phyloP scores from a whole-genome alignment of 164 flowering plant species.

The Warburgia ugandensis region DNA sequence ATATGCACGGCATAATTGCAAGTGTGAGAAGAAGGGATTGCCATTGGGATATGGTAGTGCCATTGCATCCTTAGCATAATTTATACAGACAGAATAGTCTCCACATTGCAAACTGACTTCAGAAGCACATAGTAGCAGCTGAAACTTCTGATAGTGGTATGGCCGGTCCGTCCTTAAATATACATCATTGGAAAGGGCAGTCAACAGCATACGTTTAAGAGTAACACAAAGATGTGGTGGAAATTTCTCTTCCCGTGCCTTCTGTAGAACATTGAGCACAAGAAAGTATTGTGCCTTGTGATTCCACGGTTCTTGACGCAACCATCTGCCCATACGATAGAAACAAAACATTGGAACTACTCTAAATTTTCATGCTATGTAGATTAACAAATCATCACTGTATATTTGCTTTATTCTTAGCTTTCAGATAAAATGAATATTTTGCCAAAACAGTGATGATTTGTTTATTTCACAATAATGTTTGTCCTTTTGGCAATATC shows the following conservation, averaged over 20 bases:
- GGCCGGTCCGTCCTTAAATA: constrained; percentile 17
- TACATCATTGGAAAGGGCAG: constrained; percentile 39
- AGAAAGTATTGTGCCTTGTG: constrained; percentile 52
- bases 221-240: constrained; percentile 50
- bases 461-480: no score
- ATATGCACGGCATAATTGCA: constrained; percentile 70
- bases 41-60: constrained; percentile 36
- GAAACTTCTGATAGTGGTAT: constrained; percentile 52
- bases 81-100: constrained; percentile 34
- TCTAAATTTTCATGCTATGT: no score
- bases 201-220: constrained; percentile 43
- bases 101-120: constrained; percentile 62
- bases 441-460: no score
- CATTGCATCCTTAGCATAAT: constrained; percentile 48
- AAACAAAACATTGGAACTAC: background rate
- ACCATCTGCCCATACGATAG: constrained; percentile 38
- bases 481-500: no score
- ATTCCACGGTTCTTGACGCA: constrained; percentile 84
- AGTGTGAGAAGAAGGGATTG: constrained; percentile 61
- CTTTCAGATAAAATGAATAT: no score
- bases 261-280: constrained; percentile 55
- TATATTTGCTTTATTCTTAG: no score
- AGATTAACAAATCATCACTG: no score
- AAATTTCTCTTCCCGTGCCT: constrained; percentile 74
- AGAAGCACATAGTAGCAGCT: constrained; percentile 84